Percentiles rank a stretch among this genome's conserved stretches.
Conservation (phyloP, 2,329 filamentous ascomycete species). For the Lojkania enalia region DNA sequence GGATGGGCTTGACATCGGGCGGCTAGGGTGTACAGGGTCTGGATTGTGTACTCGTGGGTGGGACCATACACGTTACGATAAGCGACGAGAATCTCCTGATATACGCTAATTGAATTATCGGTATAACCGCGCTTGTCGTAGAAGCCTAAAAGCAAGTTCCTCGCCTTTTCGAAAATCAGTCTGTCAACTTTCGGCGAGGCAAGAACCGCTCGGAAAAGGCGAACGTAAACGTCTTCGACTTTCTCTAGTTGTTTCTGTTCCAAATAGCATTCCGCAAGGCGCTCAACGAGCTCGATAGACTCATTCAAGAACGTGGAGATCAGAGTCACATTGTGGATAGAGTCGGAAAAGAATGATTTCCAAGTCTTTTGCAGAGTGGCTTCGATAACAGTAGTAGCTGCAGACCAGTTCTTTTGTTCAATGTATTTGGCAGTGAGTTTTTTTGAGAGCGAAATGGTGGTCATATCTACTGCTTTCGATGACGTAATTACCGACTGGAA, state of each 20-base stretch:
- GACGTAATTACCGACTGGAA: conserved; percentile 48
- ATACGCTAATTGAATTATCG: conserved; percentile 41
- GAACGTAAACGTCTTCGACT: conserved; percentile 45
- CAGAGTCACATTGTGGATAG: conserved; percentile 50
- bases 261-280: conserved; percentile 52
- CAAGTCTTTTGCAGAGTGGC: conserved; percentile 51
- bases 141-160: conserved; percentile 39
- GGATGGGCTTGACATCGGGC: conserved; percentile 40
- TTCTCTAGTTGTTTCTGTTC: conserved; percentile 42
- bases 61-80: conserved; percentile 35
- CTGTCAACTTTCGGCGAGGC: conserved; percentile 33
- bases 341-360: conserved; percentile 51
- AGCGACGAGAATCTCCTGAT: conserved; percentile 44
- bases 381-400: conserved; percentile 53
- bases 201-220: conserved; percentile 45
- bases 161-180: conserved; percentile 40
- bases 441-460: conserved; percentile 47
- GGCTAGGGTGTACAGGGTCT: conserved; percentile 53
- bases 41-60: conserved; percentile 51
- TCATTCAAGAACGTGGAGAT: conserved; percentile 50
- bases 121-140: conserved; percentile 46
- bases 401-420: conserved; percentile 52
- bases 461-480: conserved; percentile 45
- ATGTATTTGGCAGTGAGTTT: conserved; percentile 49
- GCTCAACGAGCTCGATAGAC: conserved; percentile 52